These are phyloP conservation scores for Colletotrichum endophyticum DNA, from an alignment of 2,329 filamentous ascomycete species.

Conservation along the genomic window DNA sequence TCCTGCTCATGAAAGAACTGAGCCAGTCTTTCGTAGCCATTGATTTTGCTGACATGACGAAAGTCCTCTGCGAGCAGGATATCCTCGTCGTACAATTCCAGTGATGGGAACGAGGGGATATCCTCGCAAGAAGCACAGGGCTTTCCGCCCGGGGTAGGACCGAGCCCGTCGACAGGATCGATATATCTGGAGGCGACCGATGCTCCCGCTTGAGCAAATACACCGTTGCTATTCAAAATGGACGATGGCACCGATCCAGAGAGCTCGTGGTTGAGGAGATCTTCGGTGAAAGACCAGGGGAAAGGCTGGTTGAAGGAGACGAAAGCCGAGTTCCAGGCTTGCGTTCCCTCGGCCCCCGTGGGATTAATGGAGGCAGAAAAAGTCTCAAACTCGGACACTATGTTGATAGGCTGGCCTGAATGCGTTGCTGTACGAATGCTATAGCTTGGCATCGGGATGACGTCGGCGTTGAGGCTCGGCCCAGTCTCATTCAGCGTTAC, in stretches of 20 bases:
- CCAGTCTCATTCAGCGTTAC: accelerated
- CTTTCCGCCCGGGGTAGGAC: neutral
- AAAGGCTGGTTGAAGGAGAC: neutral
- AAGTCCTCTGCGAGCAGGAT: neutral
- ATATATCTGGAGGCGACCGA: neutral
- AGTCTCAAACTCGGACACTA: neutral
- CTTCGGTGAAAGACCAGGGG: accelerated
- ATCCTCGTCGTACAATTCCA: neutral
- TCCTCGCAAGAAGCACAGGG: neutral
- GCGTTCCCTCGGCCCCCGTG: accelerated
- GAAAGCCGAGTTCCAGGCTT: neutral
- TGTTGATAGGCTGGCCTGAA: accelerated
- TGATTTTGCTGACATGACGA: neutral
- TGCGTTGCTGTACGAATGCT: accelerated
- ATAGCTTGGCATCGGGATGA: neutral
- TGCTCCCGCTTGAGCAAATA: accelerated
- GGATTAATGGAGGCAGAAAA: neutral
- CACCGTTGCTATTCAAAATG: neutral
- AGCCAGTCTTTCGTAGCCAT: neutral
- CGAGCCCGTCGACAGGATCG: neutral
- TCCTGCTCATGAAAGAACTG: neutral
- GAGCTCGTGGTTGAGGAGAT: neutral
- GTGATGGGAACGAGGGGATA: neutral
- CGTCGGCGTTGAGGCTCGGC: neutral
- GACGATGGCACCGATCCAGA: neutral